Base-by-base conservation (phyloP, 2,329 filamentous ascomycete species). In the Zymoseptoria passerinii region DNA sequence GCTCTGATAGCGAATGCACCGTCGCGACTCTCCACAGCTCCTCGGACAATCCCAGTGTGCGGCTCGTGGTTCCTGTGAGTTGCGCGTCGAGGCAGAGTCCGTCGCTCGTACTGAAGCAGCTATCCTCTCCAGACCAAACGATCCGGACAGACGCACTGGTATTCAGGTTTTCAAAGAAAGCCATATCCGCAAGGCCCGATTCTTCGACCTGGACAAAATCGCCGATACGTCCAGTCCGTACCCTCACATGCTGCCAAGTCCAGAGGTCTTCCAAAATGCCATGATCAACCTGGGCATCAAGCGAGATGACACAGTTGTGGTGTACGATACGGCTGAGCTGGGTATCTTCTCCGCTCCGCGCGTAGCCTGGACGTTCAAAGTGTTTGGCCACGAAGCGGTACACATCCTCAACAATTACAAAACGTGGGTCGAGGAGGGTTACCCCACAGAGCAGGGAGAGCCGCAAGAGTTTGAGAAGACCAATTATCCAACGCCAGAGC, bases 341-440 rank as follows among this genome's bases (percentile, higher is more conserved):
- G 94, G 94, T 8, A 92, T 99, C 60, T 95, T 99, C 76, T 94
- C 89, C 67, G 94, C 92, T 1, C 94, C 94, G 3, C 83, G 94
- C 49, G 92, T 96, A 0, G 92, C 86, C 58, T 99, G 94, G 94
- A 99, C 92, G 1, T 99, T 66, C 64, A 85, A 84, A 68, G 84
- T 90, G 35, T 97, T 97, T 73, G 94, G 94, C 1, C 94, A 99
- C 72, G 79, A 84, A 50, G 87, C 84, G 63, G 92, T 99, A 13
- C 91, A 96, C 73, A 76, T 99, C 18, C 77, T 99, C 57, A 95
- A 99, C 77, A 99, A 99, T 77, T 99, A 96, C 77, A 89, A 87
- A 73, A 76, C 89, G n/a, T 99, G 92, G 90, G 86, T 92, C 1
- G 88, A 92, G 35, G 81, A 95, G 69, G 90, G 89, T 1, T 83